These are phyloP conservation scores for Calocybe gangraenosa DNA, from an alignment of 768 basidiomycete species.

Conservation along the genomic window DNA sequence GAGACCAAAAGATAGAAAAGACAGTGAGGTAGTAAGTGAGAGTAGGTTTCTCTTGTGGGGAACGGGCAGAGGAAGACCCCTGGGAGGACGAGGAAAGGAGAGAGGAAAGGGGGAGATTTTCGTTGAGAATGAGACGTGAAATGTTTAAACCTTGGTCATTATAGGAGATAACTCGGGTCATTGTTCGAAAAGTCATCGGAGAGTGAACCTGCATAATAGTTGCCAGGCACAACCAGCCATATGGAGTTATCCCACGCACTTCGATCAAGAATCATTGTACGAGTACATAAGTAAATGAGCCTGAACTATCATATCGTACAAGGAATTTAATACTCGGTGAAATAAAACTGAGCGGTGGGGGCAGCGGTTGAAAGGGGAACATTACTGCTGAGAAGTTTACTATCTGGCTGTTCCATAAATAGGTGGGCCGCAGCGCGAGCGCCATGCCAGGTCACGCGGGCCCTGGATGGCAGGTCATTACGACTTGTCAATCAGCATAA, in stretches of 20 bases:
- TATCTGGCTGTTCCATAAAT: too few relatives aligned
- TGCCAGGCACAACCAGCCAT: constrained; percentile 4
- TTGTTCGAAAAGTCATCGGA: constrained; percentile 6
- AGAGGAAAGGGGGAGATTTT: neutral
- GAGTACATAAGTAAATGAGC: too few relatives aligned
- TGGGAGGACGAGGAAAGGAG: neutral
- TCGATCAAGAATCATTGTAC: neutral
- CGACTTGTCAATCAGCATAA: too few relatives aligned
- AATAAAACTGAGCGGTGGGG: too few relatives aligned
- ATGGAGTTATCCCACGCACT: neutral
- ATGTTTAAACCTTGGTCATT: neutral
- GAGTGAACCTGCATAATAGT: constrained; percentile 3
- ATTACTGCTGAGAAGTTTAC: too few relatives aligned
- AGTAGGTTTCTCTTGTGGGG: constrained; percentile 5
- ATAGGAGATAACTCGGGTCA: constrained; percentile 6
- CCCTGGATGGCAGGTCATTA: too few relatives aligned
- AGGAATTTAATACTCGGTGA: too few relatives aligned
- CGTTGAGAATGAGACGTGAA: constrained; percentile 8
- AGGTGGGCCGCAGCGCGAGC: too few relatives aligned
- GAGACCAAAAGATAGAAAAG: constrained; percentile 6
- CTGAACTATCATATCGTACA: too few relatives aligned
- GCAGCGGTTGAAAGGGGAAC: too few relatives aligned
- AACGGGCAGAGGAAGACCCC: neutral
- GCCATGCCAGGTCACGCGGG: too few relatives aligned
- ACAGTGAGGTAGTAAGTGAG: constrained; percentile 12